Evolutionary conservation across 2,329 filamentous ascomycete species (phyloP), one percentile per base, ranked within the genome.

Genomic region (Ophiostoma triangulosporum): DNA sequence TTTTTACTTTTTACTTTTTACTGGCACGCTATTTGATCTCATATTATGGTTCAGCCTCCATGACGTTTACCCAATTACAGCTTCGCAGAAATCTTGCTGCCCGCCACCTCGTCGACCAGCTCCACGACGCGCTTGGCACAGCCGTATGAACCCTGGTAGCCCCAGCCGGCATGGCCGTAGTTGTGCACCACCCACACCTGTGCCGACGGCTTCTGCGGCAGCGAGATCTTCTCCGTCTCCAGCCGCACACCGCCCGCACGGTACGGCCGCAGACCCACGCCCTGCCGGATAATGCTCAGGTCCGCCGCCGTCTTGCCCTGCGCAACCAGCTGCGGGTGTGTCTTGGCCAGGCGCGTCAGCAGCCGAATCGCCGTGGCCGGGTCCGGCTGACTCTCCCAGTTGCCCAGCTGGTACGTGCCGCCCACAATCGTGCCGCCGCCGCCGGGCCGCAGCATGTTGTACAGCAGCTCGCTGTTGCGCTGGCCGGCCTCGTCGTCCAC

Each of bases 361-460:
- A 95, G 95, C 12, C 89, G 76, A 52, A 77, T 69, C 0, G 89
- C 87, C n/a, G 88, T 73, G 63, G 86, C 88, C 0, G 84, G 83
- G 62, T 95, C 89, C 1, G 84, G 81, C 59, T 83, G 76, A 35
- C 81, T 77, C 60, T 93, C 86, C 88, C 88, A 95, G 62, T 82
- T 84, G 27, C 81, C 76, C 61, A 84, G 79, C 65, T 89, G 83
- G 62, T 94, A 86, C 48, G 83, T 91, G 2, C 90, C 90, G n/a
- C 89, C 90, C 2, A 95, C 71, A 40, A 95, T 75, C 0, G 87
- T 93, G 11, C 90, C 90, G 20, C 89, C 90, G n/a, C 78, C 78
- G 0, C 75, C 76, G 1, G 89, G 86, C 27, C 90, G 77, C 62
- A 81, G 81, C 89, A 96, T 95, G 48, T 86, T 75, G 65, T 96